Evolutionary conservation across 352 stramenopile species (phyloP), one percentile per base, ranked within the genome.

Genomic region (Halophytophthora batemanensis): DNA sequence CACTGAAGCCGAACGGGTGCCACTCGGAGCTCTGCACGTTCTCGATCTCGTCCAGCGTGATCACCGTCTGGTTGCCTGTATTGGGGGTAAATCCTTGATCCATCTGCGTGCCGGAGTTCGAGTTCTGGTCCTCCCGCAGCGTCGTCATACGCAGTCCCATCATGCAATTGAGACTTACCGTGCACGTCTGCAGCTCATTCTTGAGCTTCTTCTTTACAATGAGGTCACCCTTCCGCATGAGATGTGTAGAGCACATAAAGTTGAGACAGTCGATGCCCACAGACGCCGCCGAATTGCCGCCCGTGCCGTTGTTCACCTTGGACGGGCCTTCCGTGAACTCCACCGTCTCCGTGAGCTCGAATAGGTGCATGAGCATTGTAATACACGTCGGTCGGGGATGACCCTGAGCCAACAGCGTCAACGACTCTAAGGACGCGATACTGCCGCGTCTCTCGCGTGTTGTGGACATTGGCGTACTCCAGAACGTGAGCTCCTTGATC

Each of bases 211-310:
- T 87, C 54, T 78, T 79, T 23, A 86, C 56, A 25, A 86, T 41
- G 36, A 94, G 44, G 22, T 69, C 72, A 1, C 78, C 79, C 19
- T 71, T 75, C n/a, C 74, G 70, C 69, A 94, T 76, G 18, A 92
- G 31, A 43, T 94, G 84, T 48, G 84, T 94, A 13, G 79, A 87
- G 61, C 84, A 94, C 62, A 89, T 69, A 40, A 93, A 91, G 45
- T 94, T 91, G 13, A 91, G 60, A 41, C 84, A 94, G 46, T 94
- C 84, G 34, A 94, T 94, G 14, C 81, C 84, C 18, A 90, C 76
- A 0, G 66, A 64, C 10, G 81, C 76, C 17, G 75, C 66, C 6
- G 70, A 70, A 40, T 61, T 74, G 14, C 64, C 60, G 2, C 59
- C 63, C 5, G 11, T 38, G 15, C 33, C 33, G 33, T 45, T 59